phyloP scores from a whole-genome alignment of 768 basidiomycete genomes.

The Mycena chlorophos region DNA sequence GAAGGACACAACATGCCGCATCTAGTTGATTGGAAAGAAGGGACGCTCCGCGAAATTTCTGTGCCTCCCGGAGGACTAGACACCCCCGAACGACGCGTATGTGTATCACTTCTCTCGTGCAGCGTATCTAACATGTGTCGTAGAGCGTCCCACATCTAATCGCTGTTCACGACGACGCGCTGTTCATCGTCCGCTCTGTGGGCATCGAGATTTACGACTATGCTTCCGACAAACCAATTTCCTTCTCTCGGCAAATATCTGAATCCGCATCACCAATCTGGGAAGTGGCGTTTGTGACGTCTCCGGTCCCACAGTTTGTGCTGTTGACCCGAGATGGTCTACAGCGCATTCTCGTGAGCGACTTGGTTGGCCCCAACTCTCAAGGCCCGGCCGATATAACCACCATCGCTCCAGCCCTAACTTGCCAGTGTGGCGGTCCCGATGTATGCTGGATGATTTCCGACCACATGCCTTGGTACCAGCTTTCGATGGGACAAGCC shows the following conservation, averaged over 20 bases:
- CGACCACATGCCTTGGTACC: neutral
- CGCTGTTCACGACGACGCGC: neutral
- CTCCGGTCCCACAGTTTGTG: too few relatives aligned
- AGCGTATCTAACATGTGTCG: neutral
- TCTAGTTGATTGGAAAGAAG: neutral
- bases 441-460: neutral
- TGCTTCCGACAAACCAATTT: too few relatives aligned
- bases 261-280: too few relatives aligned
- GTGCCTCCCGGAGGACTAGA: neutral
- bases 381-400: too few relatives aligned
- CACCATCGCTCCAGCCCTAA: neutral
- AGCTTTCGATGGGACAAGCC: neutral
- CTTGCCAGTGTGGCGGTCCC: neutral
- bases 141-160: neutral
- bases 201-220: neutral
- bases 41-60: neutral
- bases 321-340: too few relatives aligned
- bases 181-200: neutral
- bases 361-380: too few relatives aligned
- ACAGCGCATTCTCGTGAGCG: too few relatives aligned
- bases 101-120: neutral
- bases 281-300: too few relatives aligned
- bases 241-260: too few relatives aligned
- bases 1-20: neutral
- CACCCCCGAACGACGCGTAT: neutral